Evolutionary conservation across 345 rosid genomes (phyloP).

Genomic region (Eucalyptus sideroxylon): DNA sequence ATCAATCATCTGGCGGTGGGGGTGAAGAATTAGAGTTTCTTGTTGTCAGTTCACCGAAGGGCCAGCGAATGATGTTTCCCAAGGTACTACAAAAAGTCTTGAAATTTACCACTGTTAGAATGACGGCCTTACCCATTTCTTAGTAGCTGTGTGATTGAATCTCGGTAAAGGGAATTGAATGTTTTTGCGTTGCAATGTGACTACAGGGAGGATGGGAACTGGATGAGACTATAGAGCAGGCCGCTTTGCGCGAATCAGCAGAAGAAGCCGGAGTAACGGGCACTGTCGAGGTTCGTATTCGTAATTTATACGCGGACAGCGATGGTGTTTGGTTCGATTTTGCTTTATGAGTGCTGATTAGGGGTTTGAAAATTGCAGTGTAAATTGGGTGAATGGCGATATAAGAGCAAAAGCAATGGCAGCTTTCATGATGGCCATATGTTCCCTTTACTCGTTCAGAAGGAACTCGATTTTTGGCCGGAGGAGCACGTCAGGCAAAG

Average conservation of each 20-base stretch:
- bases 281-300: conserved; percentile 21
- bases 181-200: neutral
- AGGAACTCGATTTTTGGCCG: conserved; percentile 43
- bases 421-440: conserved; percentile 39
- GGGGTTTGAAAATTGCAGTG: conserved; percentile 11
- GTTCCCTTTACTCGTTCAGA: conserved; percentile 41
- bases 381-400: conserved; percentile 41
- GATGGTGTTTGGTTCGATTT: neutral
- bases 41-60: conserved; percentile 47
- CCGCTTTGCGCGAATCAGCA: conserved; percentile 40
- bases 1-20: neutral
- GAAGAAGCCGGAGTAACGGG: conserved; percentile 64
- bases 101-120: neutral
- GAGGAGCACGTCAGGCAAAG: conserved; percentile 39
- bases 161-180: neutral
- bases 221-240: conserved; percentile 39
- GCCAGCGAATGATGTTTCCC: conserved; percentile 40
- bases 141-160: neutral
- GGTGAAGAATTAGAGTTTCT: conserved; percentile 34
- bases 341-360: neutral
- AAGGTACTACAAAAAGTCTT: conserved; percentile 19
- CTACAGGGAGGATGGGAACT: conserved; percentile 62
- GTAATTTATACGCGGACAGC: neutral
- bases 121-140: neutral
- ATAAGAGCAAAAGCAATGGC: conserved; percentile 40